Evolutionary conservation across 805 yeast species (phyloP), one percentile per base, ranked within the genome.

Genomic region (Yamadazyma laniorum): DNA sequence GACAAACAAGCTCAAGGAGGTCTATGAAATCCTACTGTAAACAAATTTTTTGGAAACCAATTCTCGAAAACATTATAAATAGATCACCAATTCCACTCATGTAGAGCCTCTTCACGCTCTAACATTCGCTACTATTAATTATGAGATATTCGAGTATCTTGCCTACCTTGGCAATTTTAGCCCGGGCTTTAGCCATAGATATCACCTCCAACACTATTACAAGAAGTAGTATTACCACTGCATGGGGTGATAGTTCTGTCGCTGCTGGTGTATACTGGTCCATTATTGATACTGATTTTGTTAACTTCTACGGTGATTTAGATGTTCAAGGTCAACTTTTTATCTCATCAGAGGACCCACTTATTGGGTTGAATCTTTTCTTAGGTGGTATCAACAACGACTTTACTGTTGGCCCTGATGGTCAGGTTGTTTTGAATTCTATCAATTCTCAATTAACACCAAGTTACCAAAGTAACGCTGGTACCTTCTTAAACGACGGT

Each of bases 401-500:
- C 9, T 18, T 6, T 8, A 31, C 34, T 21, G 15, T 18, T 18
- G 34, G 26, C 7, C 14, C n/a, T 6, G 14, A 21, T n/a, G 34
- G 34, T n/a, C 6, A 11, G 6, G 13, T 31, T 21, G n/a, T 16
- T 9, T 12, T 31, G 9, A 18, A 31, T 13, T 18, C 34, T 6
- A 17, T 6, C n/a, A 26, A 6, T 8, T 12, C 34, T 6, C 15
- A 6, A 12, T 12, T 15, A 7, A 19, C 14, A 6, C 26, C 34
- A 21, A 12, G 6, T 19, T 18, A n/a, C n/a, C n/a, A n/a, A n/a
- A n/a, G n/a, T n/a, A n/a, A n/a, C n/a, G n/a, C n/a, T n/a, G 28
- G 29, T 5, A 23, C 43, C 6, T 58, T 56, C 35, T 15, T n/a
- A 8, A 58, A 60, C 36, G 42, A 51, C 26, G 66, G 63, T 30